Base-by-base conservation (phyloP, 768 basidiomycete species). In the Mycena galericulata region DNA sequence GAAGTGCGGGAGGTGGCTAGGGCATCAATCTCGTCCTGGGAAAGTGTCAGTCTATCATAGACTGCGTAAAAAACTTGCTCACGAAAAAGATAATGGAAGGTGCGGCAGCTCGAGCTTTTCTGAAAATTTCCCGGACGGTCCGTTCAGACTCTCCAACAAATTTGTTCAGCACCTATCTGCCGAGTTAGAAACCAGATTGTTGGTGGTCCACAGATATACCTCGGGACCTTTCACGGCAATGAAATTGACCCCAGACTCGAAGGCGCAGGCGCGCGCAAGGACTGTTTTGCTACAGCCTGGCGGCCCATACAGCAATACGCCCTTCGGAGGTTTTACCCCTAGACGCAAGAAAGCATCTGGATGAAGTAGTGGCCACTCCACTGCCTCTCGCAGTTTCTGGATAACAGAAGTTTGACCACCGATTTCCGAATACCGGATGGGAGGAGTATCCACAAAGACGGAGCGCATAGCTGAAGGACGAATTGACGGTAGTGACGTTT, bases 261-360 rank as follows among this genome's bases (percentile, higher is more conserved):
- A 93, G 18, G 97, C 97, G 76, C 95, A 91, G 3, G 97, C 97
- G 64, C 95, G 89, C 2, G 94, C 97, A 18, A 96, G 88, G 45
- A 99, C 84, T 2, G 97, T 99, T 81, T 99, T 99, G 73, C 95
- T 96, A 75, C 97, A 98, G n/a, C 97, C 97, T 5, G 97, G 97
- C 4, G 97, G 97, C 5, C 97, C 97, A 78, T 97, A 99, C 18
- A 99, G 82, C 49, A 99, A 80, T 8, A 99, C 88, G 0, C 97
- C 97, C 73, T 93, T 91, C 0, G 97, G 96, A 4, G 97, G 92
- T 51, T 86, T 86, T 14, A 97, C 94, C 1, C 97, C 97, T 1
- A 99, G 83, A 26, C 97, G 86, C 73, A 87, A 86, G 77, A 99
- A 98, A 17, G 93, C 89, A 53, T 94, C 92, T 0, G 92, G 91